Evolutionary conservation across 192 early-diverging fungal genomes (phyloP).

Genomic region (Chytriomyces hyalinus): DNA sequence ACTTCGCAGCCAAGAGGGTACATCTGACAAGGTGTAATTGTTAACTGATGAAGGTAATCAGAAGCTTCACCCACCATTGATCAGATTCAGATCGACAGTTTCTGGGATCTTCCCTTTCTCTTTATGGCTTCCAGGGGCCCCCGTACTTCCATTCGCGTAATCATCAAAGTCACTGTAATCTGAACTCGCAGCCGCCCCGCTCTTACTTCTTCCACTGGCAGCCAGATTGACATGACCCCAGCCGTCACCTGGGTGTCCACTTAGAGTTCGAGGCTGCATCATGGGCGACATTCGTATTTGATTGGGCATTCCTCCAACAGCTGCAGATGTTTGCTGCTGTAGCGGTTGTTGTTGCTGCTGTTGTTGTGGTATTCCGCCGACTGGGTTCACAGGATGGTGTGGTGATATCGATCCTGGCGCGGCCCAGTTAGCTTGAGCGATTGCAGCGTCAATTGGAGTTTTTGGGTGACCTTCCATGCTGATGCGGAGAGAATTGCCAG

Average conservation of each 20-base stretch:
- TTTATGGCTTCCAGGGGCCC: conserved; percentile 53
- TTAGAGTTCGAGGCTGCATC: conserved; percentile 11
- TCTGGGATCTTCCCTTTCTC: conserved; percentile 77
- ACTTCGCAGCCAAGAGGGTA: conserved; percentile 89
- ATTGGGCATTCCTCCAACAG: neutral
- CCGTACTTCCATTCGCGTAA: conserved; percentile 25
- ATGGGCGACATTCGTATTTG: neutral
- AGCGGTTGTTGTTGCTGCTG: conserved; percentile 6
- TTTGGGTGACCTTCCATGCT: conserved; percentile 40
- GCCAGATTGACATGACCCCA: conserved; percentile 48
- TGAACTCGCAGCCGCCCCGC: conserved; percentile 22
- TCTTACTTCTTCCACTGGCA: conserved; percentile 29
- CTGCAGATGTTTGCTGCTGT: neutral
- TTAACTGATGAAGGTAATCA: neutral
- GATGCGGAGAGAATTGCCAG: conserved; percentile 22
- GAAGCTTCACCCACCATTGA: conserved; percentile 63
- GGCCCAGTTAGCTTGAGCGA: conserved; percentile 52
- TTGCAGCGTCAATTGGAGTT: conserved; percentile 52
- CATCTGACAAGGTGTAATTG: conserved; percentile 59
- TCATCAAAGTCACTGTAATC: conserved; percentile 52
- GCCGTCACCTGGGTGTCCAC: conserved; percentile 44
- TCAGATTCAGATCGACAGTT: conserved; percentile 72
- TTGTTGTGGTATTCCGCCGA: neutral
- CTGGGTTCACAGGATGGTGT: neutral
- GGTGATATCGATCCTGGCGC: conserved; percentile 17